Evolutionary conservation across 1,284 basidiomycete species (phyloP).

Genomic region (Puccinia coronata): DNA sequence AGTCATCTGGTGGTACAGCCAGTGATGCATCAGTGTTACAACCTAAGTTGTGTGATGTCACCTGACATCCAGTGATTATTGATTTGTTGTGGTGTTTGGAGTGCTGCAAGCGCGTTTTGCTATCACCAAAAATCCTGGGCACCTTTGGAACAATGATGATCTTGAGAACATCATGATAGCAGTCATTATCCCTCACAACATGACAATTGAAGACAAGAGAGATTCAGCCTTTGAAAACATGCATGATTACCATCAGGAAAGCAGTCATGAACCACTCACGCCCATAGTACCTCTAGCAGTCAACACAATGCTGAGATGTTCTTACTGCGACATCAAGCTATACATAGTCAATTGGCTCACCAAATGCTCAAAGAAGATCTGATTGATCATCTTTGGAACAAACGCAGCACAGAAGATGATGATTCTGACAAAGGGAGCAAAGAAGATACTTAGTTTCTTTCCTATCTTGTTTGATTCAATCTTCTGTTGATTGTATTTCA

Average conservation of each 20-base stretch:
- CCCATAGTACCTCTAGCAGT: background rate
- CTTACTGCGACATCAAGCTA: background rate
- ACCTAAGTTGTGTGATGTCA: too few relatives aligned
- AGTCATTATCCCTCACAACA: constrained; percentile 1
- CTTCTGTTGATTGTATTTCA: background rate
- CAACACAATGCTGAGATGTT: background rate
- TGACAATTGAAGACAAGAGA: constrained; percentile 14
- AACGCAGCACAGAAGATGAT: background rate
- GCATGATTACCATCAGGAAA: too few relatives aligned
- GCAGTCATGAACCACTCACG: too few relatives aligned
- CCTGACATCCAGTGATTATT: too few relatives aligned
- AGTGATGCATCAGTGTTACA: too few relatives aligned
- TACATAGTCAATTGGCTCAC: background rate
- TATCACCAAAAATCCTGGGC: background rate
- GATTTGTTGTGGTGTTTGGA: constrained; percentile 17
- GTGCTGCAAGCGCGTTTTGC: constrained; percentile 4
- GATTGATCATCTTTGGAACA: constrained; percentile 18
- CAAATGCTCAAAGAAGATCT: constrained; percentile 5
- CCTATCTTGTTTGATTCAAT: background rate
- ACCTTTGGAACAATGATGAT: background rate
- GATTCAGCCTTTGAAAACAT: too few relatives aligned
- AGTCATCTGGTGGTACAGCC: too few relatives aligned
- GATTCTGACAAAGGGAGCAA: too few relatives aligned
- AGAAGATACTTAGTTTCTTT: background rate
- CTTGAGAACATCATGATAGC: constrained; percentile 6